Percentiles rank a stretch among this genome's conserved stretches.
Conservation (phyloP, 257 asterid species). For the Plantago major region DNA sequence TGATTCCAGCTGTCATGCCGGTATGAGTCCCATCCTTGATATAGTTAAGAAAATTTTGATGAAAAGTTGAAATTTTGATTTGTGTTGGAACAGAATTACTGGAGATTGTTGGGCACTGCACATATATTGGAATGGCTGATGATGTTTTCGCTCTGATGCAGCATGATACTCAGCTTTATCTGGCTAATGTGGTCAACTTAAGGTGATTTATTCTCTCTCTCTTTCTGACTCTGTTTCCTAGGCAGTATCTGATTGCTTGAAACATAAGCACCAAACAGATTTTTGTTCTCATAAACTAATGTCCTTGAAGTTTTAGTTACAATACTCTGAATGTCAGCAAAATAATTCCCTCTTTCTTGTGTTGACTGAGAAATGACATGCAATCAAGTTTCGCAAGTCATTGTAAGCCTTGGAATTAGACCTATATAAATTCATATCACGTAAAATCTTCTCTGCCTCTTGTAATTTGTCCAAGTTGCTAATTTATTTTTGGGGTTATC, state of each 20-base stretch:
- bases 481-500: neutral
- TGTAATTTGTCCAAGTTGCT: neutral
- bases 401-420: neutral
- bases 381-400: neutral
- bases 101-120: slow-evolving; percentile 75
- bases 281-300: no score
- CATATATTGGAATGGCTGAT: slow-evolving; percentile 95
- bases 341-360: neutral
- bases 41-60: slow-evolving; percentile 9
- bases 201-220: slow-evolving; percentile 44
- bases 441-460: neutral
- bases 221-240: neutral
- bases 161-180: slow-evolving; percentile 83
- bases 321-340: neutral
- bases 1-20: slow-evolving; percentile 68
- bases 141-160: slow-evolving; percentile 80
- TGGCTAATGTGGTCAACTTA: slow-evolving; percentile 79
- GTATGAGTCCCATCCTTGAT: slow-evolving; percentile 34
- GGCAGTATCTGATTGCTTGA: slow-evolving; percentile 1
- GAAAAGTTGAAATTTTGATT: slow-evolving; percentile 9
- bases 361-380: neutral
- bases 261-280: neutral
- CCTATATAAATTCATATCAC: neutral
- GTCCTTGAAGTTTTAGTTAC: no score
- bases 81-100: slow-evolving; percentile 54